Base-by-base conservation (phyloP, 192 early-diverging fungal genomes). In the Backusella morwellensis region DNA sequence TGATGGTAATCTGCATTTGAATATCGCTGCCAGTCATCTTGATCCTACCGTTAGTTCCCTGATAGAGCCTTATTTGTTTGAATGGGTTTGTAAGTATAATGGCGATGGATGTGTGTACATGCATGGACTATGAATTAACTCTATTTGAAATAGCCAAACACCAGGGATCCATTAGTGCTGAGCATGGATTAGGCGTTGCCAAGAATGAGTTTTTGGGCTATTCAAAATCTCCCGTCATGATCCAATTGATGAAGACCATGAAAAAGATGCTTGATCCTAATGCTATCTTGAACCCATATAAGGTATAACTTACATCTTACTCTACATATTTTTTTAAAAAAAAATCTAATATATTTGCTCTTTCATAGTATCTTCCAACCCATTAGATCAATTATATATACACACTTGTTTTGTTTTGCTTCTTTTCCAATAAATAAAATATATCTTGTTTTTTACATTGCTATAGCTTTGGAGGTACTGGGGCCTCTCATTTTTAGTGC, bases 1-100 rank as follows among this genome's bases (percentile, higher is more conserved):
- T 38, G 98, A 99, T 85, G 96, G 96, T 82, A 99, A 99, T 82
- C 78, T 99, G 68, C 98, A 99, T 84, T 85, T 99, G 63, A 98
- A 98, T 78, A 90, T 99, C 19, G 90, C 92, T 2, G 90, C 95
- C 6, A 86, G 89, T 6, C 81, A 79, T 38, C 93, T 88, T 56
- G 86, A 90, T 40, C 74, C 84, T 41, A 84, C 88, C 14, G 83
- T 95, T 6, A 90, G 90, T 34, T 77, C 86, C 34, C 79, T 93
- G 35, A 93, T 99, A 72, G 98, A 99, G 83, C 96, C 97, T 6
- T 97, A 84, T 76, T 86, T 99, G 0, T 98, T 96, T 77, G 95
- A 99, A 83, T 94, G 94, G 92, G 91, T 94, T 56, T 84, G 90
- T 85, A 84, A 76, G 70, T 76, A 14, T 68, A 19, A 38, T 6